Conservation (phyloP, 306 rosid species). For the Fagus crenata region DNA sequence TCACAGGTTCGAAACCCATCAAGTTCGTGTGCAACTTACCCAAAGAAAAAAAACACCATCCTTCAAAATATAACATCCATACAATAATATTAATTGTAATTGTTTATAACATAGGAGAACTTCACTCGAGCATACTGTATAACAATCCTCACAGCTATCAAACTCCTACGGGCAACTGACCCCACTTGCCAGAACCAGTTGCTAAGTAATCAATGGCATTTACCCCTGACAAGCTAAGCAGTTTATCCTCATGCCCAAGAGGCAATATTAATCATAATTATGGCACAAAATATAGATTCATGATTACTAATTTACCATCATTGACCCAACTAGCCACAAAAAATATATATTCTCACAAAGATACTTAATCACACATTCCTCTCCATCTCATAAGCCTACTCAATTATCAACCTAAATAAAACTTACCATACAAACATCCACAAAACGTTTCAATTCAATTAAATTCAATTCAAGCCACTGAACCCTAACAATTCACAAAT, state of each 20-base stretch:
- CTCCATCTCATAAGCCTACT: not conserved
- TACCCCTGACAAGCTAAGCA: too few species aligned
- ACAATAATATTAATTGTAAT: not conserved
- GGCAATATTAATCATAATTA: not conserved
- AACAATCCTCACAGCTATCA: too few species aligned
- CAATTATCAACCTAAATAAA: not conserved
- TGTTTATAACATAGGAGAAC: too few species aligned
- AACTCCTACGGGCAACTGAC: too few species aligned
- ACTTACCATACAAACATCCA: not conserved
- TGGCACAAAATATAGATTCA: not conserved
- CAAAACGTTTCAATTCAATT: not conserved
- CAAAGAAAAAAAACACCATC: not conserved
- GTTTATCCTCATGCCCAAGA: too few species aligned
- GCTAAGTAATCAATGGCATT: too few species aligned
- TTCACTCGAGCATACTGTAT: too few species aligned
- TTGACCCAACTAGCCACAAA: not conserved
- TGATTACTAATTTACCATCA: not conserved
- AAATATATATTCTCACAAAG: not conserved
- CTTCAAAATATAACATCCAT: not conserved
- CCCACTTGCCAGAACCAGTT: too few species aligned
- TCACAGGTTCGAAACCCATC: too few species aligned
- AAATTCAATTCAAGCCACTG: constrained; percentile 25
- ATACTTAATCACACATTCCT: not conserved
- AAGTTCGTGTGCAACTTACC: too few species aligned
- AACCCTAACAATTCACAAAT: not conserved